These are phyloP conservation scores for Acacia melanoxylon DNA, from an alignment of 306 rosid species.

Conservation along the genomic window DNA sequence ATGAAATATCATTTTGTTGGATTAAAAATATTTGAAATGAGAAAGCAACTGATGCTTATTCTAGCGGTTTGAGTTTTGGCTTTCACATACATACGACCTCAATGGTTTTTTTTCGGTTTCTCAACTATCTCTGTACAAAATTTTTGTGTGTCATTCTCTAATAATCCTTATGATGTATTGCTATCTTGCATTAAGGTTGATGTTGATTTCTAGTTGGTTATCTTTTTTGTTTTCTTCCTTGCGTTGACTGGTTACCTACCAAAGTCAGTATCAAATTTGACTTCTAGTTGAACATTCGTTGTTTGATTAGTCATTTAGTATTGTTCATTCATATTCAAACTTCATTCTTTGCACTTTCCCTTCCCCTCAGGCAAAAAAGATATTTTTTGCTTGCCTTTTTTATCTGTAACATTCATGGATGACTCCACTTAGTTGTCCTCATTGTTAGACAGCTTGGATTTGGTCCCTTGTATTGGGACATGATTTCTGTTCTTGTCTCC, in stretches of 20 bases:
- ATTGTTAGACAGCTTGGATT: constrained; percentile 20
- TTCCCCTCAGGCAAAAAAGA: constrained; percentile 11
- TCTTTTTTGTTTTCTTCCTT: neutral
- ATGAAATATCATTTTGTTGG: neutral
- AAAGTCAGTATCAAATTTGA: neutral
- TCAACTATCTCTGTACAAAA: neutral
- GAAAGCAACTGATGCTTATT: neutral
- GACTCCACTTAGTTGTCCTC: constrained; percentile 33
- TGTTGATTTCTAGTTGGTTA: neutral
- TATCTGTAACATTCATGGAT: neutral
- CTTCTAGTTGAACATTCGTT: neutral
- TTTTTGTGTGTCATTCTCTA: neutral
- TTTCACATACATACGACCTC: neutral
- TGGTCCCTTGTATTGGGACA: constrained; percentile 28
- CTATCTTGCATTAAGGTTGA: neutral
- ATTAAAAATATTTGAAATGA: neutral
- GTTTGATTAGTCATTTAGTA: neutral
- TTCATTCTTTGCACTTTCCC: neutral
- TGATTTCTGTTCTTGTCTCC: constrained; percentile 15
- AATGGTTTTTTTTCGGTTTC: neutral
- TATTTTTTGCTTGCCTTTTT: neutral
- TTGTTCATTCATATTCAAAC: neutral
- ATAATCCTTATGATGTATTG: neutral
- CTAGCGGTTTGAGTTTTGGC: neutral
- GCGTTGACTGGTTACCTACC: neutral